Percentiles rank a stretch among this genome's conserved stretches.
Evolutionary conservation across 2,329 filamentous ascomycete genomes (phyloP).

Genomic region (Neocatenulostroma microsporum): DNA sequence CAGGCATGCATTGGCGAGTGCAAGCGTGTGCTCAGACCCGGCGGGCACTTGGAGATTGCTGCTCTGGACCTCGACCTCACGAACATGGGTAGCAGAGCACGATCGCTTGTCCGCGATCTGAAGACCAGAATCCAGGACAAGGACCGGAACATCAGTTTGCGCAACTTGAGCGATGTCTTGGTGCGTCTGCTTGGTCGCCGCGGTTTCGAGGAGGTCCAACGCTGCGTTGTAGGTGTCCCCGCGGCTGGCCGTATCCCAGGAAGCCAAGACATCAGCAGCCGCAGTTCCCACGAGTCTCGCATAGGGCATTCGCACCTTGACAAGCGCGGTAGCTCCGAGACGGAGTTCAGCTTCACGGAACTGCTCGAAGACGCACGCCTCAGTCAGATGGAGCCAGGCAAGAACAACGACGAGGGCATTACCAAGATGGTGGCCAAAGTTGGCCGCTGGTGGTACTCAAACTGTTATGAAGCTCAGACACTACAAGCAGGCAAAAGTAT

Average conservation of each 20-base stretch:
- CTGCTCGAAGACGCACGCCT: conserved; percentile 44
- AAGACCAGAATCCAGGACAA: conserved; percentile 62
- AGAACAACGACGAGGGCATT: conserved; percentile 66
- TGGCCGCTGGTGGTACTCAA: conserved; percentile 91
- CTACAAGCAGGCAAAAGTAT: conserved; percentile 53
- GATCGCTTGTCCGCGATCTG: conserved; percentile 59
- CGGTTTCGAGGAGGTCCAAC: conserved; percentile 65
- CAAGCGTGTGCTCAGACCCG: conserved; percentile 68
- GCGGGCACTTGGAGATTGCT: conserved; percentile 70
- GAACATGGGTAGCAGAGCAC: conserved; percentile 68
- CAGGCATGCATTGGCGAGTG: conserved; percentile 65
- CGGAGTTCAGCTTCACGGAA: conserved; percentile 21
- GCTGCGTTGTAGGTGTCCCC: conserved; percentile 69
- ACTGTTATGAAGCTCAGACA: conserved; percentile 68
- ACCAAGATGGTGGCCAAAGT: conserved; percentile 88
- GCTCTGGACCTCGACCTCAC: conserved; percentile 73
- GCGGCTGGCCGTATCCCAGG: conserved; percentile 48
- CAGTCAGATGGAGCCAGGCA: conserved; percentile 14
- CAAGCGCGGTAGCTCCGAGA: conserved; percentile 6
- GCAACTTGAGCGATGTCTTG: conserved; percentile 47
- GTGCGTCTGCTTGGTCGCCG: conserved; percentile 59
- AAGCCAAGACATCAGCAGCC: conserved; percentile 26
- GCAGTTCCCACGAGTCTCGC: conserved; percentile 18
- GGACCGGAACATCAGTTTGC: conserved; percentile 54
- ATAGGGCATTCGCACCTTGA: conserved; percentile 3